phyloP scores from a whole-genome alignment of 805 yeast genomes.

The Yamadazyma paraphyllophila region DNA sequence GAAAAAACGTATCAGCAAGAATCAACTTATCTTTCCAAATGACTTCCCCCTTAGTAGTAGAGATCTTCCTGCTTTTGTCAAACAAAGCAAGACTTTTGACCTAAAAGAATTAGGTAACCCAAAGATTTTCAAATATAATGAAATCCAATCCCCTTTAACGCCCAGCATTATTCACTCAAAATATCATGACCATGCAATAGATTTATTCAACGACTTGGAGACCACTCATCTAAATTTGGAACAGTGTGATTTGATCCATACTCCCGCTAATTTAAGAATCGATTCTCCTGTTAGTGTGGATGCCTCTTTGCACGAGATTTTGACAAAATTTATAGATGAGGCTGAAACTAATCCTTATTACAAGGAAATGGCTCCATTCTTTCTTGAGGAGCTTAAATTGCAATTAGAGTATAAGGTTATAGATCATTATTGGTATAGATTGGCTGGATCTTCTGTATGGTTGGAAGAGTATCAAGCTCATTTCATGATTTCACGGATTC shows the following conservation, averaged over 20 bases:
- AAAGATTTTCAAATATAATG: conserved; percentile 8
- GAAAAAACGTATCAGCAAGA: conserved; percentile 10
- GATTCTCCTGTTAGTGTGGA: conserved; percentile 15
- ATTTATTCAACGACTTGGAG: conserved; percentile 13
- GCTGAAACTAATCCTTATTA: conserved; percentile 20
- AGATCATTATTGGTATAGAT: conserved; percentile 42
- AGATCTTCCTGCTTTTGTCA: conserved; percentile 8
- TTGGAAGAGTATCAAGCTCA: conserved; percentile 50
- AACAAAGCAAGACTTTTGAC: conserved; percentile 11
- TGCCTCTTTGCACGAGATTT: conserved; percentile 13
- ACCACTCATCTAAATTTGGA: conserved; percentile 12
- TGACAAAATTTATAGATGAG: conserved; percentile 13
- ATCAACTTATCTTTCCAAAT: conserved; percentile 17
- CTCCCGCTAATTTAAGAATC: conserved; percentile 10
- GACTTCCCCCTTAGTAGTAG: conserved; percentile 12
- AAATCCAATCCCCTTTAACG: conserved; percentile 5
- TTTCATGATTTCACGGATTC: conserved; percentile 45
- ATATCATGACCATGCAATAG: conserved; percentile 14
- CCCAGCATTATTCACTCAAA: conserved; percentile 5
- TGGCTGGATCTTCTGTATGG: conserved; percentile 55
- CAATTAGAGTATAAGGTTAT: conserved; percentile 22
- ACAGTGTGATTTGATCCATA: conserved; percentile 10
- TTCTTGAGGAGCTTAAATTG: conserved; percentile 21
- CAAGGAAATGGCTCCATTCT: conserved; percentile 27
- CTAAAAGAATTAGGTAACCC: conserved; percentile 11